These are phyloP conservation scores for Neurospora sp. DNA, from an alignment of 495 filamentous ascomycete species.

Conservation along the genomic window DNA sequence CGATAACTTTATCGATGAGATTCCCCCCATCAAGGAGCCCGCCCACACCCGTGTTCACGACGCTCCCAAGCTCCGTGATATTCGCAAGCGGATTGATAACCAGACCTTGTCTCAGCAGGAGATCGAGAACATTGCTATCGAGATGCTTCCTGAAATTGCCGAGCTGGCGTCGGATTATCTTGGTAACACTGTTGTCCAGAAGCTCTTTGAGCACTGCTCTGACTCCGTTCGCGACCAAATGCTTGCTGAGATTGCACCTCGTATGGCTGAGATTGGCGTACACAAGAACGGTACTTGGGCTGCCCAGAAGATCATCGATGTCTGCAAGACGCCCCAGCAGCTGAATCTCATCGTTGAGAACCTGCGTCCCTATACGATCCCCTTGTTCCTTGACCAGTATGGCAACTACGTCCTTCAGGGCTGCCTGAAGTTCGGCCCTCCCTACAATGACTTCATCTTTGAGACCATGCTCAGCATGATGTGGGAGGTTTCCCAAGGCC, in stretches of 20 bases:
- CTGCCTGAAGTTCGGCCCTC: conserved; percentile 79
- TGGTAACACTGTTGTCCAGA: conserved; percentile 98
- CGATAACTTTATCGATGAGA: conserved; percentile 65
- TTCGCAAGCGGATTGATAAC: conserved; percentile 95
- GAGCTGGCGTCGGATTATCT: conserved; percentile 92
- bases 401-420: conserved; percentile 98
- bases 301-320: conserved; percentile 98
- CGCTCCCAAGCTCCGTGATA: conserved; percentile 89
- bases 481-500: conserved; percentile 89
- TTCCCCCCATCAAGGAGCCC: conserved; percentile 80
- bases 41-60: conserved; percentile 87
- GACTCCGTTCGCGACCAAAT: conserved; percentile 85
- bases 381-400: conserved; percentile 92
- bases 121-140: conserved; percentile 82
- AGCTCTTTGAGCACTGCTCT: conserved; percentile 92
- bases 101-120: conserved; percentile 74
- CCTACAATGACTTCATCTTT: conserved; percentile 93
- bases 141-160: conserved; percentile 93
- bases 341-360: conserved; percentile 76
- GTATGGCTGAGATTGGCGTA: conserved; percentile 90
- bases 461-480: conserved; percentile 92
- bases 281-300: conserved; percentile 99
- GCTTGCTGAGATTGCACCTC: conserved; percentile 77
- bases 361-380: conserved; percentile 74
- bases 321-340: conserved; percentile 74